phyloP scores from a whole-genome alignment of 306 rosid species.

The Vigna trinervia region DNA sequence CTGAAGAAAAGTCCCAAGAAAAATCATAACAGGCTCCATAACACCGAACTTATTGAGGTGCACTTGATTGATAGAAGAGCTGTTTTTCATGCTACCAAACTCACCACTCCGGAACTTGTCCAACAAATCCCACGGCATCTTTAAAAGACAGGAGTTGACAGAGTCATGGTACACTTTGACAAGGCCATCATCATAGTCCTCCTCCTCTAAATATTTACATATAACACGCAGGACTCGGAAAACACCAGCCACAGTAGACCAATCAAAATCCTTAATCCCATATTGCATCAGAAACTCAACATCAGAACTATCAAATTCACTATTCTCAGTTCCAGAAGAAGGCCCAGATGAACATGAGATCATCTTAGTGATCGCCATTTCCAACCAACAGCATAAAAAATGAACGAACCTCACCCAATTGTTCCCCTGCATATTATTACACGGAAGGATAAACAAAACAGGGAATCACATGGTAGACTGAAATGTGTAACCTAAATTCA shows the following conservation, averaged over 20 bases:
- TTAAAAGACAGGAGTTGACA: constrained; percentile 61
- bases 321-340: constrained; percentile 46
- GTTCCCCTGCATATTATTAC: constrained; percentile 52
- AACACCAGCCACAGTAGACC: constrained; percentile 67
- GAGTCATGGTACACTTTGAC: constrained; percentile 59
- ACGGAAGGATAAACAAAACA: not conserved
- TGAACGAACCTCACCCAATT: constrained; percentile 54
- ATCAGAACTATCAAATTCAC: constrained; percentile 42
- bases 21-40: constrained; percentile 50
- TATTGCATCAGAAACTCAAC: constrained; percentile 44
- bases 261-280: constrained; percentile 59
- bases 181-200: constrained; percentile 56
- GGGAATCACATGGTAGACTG: not conserved
- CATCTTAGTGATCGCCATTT: constrained; percentile 51
- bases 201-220: constrained; percentile 65
- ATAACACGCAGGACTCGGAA: constrained; percentile 59
- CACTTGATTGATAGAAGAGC: constrained; percentile 37
- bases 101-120: constrained; percentile 46
- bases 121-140: constrained; percentile 64
- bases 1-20: constrained; percentile 80
- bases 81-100: constrained; percentile 37
- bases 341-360: constrained; percentile 36
- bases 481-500: not conserved
- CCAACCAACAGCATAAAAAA: constrained; percentile 57
- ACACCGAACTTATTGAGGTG: constrained; percentile 24